These are phyloP conservation scores for Phytopythium sindhum DNA, from an alignment of 352 stramenopile species.

Conservation along the genomic window DNA sequence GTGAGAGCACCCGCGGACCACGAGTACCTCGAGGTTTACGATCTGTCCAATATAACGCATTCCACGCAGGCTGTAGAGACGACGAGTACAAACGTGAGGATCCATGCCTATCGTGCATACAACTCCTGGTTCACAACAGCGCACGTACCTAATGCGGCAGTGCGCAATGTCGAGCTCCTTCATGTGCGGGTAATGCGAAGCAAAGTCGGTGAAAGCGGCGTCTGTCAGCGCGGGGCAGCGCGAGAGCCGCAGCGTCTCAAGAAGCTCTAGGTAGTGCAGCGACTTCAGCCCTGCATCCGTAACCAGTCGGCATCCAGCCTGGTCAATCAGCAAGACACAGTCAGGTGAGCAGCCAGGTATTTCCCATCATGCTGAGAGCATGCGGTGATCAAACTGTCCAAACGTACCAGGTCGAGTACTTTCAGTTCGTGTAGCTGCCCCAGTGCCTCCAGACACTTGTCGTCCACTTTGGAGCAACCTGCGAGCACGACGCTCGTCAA, in stretches of 20 bases:
- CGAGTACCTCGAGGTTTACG: slow-evolving; percentile 30
- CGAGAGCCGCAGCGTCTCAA: slow-evolving; percentile 55
- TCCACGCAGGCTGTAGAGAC: slow-evolving; percentile 21
- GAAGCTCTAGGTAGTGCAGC: slow-evolving; percentile 31
- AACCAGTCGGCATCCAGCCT: slow-evolving; percentile 2
- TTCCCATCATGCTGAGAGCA: too few species aligned
- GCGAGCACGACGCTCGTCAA: slow-evolving; percentile 55
- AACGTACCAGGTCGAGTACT: slow-evolving; percentile 52
- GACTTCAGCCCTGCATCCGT: slow-evolving; percentile 48
- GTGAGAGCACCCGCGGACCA: slow-evolving; percentile 42
- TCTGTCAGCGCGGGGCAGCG: slow-evolving; percentile 55
- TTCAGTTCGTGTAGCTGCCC: slow-evolving; percentile 31
- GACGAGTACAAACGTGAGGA: slow-evolving; percentile 1
- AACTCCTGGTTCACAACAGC: background rate
- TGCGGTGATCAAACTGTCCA: background rate
- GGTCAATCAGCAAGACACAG: background rate
- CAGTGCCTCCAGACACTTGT: slow-evolving; percentile 45
- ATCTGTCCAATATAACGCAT: slow-evolving; percentile 33
- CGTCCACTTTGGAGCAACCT: slow-evolving; percentile 57
- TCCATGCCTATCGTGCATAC: background rate
- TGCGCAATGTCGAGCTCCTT: slow-evolving; percentile 50
- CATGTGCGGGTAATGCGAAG: slow-evolving; percentile 32
- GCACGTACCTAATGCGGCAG: slow-evolving; percentile 40
- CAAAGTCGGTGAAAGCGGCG: slow-evolving; percentile 40
- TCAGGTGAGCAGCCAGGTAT: background rate